Base-by-base conservation (phyloP, 2,329 filamentous ascomycete genomes). In the Trichoderma afroharzianum region DNA sequence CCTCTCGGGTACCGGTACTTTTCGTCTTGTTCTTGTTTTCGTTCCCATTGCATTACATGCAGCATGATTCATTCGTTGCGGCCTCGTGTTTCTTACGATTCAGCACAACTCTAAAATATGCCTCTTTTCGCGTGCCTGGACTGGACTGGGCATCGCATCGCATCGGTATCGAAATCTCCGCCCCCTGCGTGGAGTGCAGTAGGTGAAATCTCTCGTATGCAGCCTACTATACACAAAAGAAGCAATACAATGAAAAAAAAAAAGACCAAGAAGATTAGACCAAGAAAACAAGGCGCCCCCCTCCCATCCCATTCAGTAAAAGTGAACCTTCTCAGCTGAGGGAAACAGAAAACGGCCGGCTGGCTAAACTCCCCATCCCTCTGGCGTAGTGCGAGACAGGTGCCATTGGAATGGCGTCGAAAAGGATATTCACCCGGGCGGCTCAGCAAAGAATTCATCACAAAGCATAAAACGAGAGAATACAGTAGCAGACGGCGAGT, bases 51-150 rank as follows among this genome's bases (percentile, higher is more conserved):
- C 11, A 47, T n/a, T 47, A 47, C 43, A 47, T 47, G 43, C 43
- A 47, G 43, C 43, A 47, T 47, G 43, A 50, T 21, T 50, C 43
- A 50, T 50, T 50, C 43, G n/a, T 50, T 12, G 9, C 21, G 43
- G 21, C n/a, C 43, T 50, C 43, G 43, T 50, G 43, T 50, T 12
- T 21, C n/a, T 50, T 21, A 33, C 28, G 39, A 64, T 24, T 64
- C 62, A 33, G 62, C 26, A 50, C n/a, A 64, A 64, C 43, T 64
- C 63, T 55, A 64, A 64, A 50, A 50, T 50, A 50, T 50, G 43
- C 53, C 30, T 64, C 43, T 24, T 24, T 61, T 26, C 30, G 53
- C 63, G 63, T 64, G 26, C 63, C 39, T 63, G 36, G 36, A 2
- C 36, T 39, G 36, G 9, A 15, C 36, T 39, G 43, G 61, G 28